Base-by-base conservation (phyloP, 371 early-diverging fungal species). In the Mucor mucedo region DNA sequence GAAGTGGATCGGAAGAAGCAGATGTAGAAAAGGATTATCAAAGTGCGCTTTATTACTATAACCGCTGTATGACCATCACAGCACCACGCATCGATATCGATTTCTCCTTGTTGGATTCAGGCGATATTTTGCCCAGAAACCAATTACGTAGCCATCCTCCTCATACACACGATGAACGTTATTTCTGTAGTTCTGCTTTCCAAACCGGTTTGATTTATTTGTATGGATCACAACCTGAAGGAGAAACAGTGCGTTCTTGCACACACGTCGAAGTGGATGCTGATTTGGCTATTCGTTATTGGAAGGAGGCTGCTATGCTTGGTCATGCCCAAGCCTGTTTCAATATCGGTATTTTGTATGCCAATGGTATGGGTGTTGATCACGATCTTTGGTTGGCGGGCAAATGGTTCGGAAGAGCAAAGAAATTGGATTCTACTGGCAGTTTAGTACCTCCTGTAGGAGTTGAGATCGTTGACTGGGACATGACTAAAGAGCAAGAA, bases 281-380 rank as follows among this genome's bases (percentile, higher is more conserved):
- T 33, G 55, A 65, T 8, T 60, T 79, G 41, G 82, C 79, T n/a
- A 56, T 79, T 16, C 66, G 79, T 14, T 82, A 82, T 50, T 82
- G 82, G 82, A 75, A 77, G 50, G 77, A 79, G 41, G 78, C 79
- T 16, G 76, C 76, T 10, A 44, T 79, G 47, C 60, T 82, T 35
- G 82, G 82, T 8, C 78, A 82, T 52, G 82, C 82, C 2, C 79
- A 82, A 58, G 77, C 82, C 6, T 79, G 76, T 27, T 82, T 69
- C 42, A 82, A 82, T 45, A 73, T 82, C 39, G 82, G 76, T 53
- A 79, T 82, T 42, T 64, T 79, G 57, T 76, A 69, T 55, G 76
- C 76, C 2, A 82, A 82, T 53, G 78, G 78, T 11, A 76, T 79
- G 72, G 79, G 82, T 33, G 73, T 82, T 3, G 68, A 70, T 2